Evolutionary conservation across 2,329 filamentous ascomycete genomes (phyloP).

Genomic region (Botryotinia narcissicola): DNA sequence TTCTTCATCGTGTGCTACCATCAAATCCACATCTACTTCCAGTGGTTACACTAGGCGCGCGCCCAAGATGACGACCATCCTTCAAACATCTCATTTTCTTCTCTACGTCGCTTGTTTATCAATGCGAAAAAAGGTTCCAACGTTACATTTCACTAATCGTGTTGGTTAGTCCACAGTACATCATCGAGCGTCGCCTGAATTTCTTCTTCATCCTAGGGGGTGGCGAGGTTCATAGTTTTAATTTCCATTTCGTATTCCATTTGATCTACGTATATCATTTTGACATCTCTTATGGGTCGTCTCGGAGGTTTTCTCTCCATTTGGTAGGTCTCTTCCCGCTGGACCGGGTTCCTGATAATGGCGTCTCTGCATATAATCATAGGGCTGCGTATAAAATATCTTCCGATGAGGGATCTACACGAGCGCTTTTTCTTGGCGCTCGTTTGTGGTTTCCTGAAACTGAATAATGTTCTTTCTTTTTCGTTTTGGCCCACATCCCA

Average conservation of each 20-base stretch:
- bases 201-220: background rate
- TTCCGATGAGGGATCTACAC: background rate
- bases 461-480: background rate
- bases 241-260: background rate
- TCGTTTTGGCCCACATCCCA: background rate
- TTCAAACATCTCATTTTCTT: background rate
- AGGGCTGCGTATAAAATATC: background rate
- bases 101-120: background rate
- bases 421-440: background rate
- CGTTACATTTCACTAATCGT: background rate
- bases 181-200: background rate
- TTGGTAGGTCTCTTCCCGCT: background rate
- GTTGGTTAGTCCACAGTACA: background rate
- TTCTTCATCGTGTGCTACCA: no score
- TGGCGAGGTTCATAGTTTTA: background rate
- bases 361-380: conserved; percentile 2
- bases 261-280: background rate
- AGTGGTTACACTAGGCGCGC: background rate
- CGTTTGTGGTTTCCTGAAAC: background rate
- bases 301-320: background rate
- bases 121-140: background rate
- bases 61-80: background rate
- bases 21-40: background rate
- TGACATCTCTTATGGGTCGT: background rate
- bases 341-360: background rate